Conservation (phyloP, 768 basidiomycete genomes). For the Sistotremastrum niveocremeum region DNA sequence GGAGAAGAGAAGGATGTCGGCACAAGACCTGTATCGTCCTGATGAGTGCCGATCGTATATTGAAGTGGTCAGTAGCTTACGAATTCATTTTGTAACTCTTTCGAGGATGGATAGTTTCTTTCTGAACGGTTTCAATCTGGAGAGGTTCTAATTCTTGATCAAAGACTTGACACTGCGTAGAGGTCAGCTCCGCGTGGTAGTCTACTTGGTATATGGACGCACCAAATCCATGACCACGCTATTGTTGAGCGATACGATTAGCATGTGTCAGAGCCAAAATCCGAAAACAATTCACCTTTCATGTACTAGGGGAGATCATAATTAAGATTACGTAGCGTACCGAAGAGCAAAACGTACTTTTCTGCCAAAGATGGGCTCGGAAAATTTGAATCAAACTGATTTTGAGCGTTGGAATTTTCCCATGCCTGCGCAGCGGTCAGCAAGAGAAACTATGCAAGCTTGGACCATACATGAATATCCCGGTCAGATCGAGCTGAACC, state of each 20-base stretch:
- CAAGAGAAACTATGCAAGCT: not conserved
- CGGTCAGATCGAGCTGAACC: conserved; percentile 94
- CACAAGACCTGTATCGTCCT: conserved; percentile 48
- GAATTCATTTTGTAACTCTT: conserved; percentile 99
- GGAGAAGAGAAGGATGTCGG: conserved; percentile 94
- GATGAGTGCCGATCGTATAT: not conserved
- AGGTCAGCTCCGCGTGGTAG: not conserved
- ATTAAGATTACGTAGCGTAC: conserved; percentile 3
- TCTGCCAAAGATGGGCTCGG: conserved; percentile 99
- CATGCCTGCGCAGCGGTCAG: conserved; percentile 49
- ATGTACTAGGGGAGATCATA: conserved; percentile 11
- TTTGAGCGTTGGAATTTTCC: conserved; percentile 95
- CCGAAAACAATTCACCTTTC: conserved; percentile 3
- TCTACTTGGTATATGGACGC: conserved; percentile 10
- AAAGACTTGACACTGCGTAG: conserved; percentile 83
- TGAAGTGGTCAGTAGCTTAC: conserved; percentile 2
- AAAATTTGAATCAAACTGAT: conserved; percentile 99
- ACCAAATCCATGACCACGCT: conserved; percentile 87
- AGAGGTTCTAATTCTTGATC: conserved; percentile 97
- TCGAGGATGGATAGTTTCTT: conserved; percentile 98
- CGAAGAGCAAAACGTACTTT: conserved; percentile 48
- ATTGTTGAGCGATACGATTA: conserved; percentile 49
- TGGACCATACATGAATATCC: conserved; percentile 65
- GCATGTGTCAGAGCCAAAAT: no score
- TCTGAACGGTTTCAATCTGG: conserved; percentile 98